Evolutionary conservation across 768 basidiomycete species (phyloP).

Genomic region (Mycena pura): DNA sequence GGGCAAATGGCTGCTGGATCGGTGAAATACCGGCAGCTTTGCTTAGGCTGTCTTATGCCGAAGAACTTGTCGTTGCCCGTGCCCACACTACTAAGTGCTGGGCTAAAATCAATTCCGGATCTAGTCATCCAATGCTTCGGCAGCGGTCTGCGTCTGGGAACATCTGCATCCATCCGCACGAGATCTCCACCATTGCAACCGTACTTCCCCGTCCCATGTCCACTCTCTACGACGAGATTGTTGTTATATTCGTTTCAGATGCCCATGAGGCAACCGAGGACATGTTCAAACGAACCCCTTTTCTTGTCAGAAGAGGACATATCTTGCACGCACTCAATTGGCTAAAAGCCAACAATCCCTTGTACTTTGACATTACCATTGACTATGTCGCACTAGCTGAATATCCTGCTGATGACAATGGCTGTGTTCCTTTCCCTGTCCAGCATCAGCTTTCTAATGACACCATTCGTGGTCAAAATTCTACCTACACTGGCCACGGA

Average conservation of each 20-base stretch:
- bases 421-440: conserved; percentile 11
- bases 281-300: conserved; percentile 15
- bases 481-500: conserved; percentile 23
- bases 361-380: conserved; percentile 18
- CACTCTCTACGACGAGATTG: conserved; percentile 20
- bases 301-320: conserved; percentile 17
- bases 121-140: too few species aligned
- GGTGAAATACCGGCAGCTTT: conserved; percentile 20
- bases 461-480: conserved; percentile 13
- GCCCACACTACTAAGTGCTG: conserved; percentile 20
- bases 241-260: conserved; percentile 20
- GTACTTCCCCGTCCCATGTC: conserved; percentile 17
- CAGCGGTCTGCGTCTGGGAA: too few species aligned
- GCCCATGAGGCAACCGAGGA: not conserved
- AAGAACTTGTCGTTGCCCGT: conserved; percentile 23
- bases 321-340: conserved; percentile 11
- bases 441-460: conserved; percentile 9
- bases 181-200: not conserved
- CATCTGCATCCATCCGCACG: conserved; percentile 24
- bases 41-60: conserved; percentile 5
- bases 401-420: conserved; percentile 17
- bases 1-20: conserved; percentile 32
- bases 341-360: conserved; percentile 23
- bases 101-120: conserved; percentile 10
- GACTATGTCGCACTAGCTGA: conserved; percentile 3